A percentile compares a stretch with the other conserved stretches of the same genome.
These are phyloP conservation scores for Cutaneotrichosporon dermatis DNA, from an alignment of 1,284 basidiomycete genomes.

Conservation along the genomic window DNA sequence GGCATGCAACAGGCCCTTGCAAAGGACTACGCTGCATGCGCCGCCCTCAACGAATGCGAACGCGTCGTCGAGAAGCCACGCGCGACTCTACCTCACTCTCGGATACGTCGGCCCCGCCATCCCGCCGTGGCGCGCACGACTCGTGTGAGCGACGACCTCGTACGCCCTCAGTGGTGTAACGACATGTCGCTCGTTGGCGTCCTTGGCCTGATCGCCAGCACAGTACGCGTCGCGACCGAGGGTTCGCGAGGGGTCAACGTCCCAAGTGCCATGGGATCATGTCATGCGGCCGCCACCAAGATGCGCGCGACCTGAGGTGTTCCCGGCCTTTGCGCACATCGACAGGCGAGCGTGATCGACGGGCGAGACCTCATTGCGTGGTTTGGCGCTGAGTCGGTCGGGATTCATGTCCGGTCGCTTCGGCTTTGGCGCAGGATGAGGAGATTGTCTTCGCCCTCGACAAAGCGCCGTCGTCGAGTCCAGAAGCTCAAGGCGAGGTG, in stretches of 20 bases:
- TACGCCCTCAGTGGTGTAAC: conserved; percentile 36
- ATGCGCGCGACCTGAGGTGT: conserved; percentile 31
- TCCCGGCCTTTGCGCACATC: conserved; percentile 21
- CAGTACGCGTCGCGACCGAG: conserved; percentile 21
- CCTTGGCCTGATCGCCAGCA: conserved; percentile 35
- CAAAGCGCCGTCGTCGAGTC: conserved; percentile 24
- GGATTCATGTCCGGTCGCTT: conserved; percentile 34
- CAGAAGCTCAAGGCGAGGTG: conserved; percentile 26
- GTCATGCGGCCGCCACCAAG: conserved; percentile 38
- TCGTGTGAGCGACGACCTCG: conserved; percentile 24
- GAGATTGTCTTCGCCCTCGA: conserved; percentile 24
- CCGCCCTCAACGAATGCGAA: conserved; percentile 10
- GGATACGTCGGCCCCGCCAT: conserved; percentile 45
- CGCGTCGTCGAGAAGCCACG: conserved; percentile 24
- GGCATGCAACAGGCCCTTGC: conserved; percentile 26
- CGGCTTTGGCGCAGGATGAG: conserved; percentile 28
- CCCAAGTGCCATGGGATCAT: conserved; percentile 28
- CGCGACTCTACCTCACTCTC: conserved; percentile 35
- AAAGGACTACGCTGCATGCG: conserved; percentile 28
- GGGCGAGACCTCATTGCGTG: conserved; percentile 21
- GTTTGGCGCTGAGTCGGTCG: conserved; percentile 28
- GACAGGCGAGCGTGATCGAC: conserved; percentile 10
- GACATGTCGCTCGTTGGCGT: conserved; percentile 38
- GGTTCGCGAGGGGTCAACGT: conserved; percentile 1
- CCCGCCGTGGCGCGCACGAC: conserved; percentile 9